Evolutionary conservation across 495 filamentous ascomycete genomes (phyloP).

Genomic region (Tetracladium setigerum): DNA sequence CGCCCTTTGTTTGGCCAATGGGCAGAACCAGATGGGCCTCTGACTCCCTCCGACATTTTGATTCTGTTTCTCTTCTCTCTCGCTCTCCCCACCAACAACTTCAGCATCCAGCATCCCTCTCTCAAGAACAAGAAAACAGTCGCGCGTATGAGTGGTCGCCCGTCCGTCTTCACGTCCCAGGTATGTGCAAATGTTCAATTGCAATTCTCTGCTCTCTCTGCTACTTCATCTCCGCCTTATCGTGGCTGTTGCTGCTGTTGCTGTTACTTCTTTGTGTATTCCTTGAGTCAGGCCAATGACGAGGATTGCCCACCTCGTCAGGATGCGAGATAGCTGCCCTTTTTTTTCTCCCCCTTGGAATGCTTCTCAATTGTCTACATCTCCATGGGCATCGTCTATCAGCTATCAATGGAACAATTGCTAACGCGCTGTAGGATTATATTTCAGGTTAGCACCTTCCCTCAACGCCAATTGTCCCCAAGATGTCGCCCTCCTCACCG

Average conservation of each 20-base stretch:
- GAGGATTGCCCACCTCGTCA: constrained; percentile 7
- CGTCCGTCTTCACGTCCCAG: constrained; percentile 94
- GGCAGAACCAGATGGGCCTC: background rate
- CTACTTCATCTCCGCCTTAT: background rate
- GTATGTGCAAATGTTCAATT: constrained; percentile 42
- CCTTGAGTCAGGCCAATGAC: background rate
- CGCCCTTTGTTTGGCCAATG: no score
- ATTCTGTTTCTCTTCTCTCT: constrained; percentile 4
- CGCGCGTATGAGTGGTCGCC: constrained; percentile 88
- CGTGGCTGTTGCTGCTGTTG: no score
- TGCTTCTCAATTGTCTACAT: constrained; percentile 16
- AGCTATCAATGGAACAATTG: background rate
- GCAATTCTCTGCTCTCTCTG: constrained; percentile 11
- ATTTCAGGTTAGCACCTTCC: constrained; percentile 68
- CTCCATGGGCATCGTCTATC: background rate
- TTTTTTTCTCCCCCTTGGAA: background rate
- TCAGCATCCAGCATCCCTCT: constrained; percentile 7
- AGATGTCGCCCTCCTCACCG: constrained; percentile 28
- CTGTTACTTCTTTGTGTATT: constrained; percentile 10
- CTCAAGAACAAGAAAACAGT: constrained; percentile 11
- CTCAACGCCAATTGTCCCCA: background rate
- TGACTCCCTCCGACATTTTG: background rate
- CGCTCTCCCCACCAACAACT: background rate
- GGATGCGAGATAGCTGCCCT: background rate
- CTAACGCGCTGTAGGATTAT: constrained; percentile 63